Evolutionary conservation across 2,329 filamentous ascomycete species (phyloP), one percentile per base, ranked within the genome.

Genomic region (Diaporthe citri): DNA sequence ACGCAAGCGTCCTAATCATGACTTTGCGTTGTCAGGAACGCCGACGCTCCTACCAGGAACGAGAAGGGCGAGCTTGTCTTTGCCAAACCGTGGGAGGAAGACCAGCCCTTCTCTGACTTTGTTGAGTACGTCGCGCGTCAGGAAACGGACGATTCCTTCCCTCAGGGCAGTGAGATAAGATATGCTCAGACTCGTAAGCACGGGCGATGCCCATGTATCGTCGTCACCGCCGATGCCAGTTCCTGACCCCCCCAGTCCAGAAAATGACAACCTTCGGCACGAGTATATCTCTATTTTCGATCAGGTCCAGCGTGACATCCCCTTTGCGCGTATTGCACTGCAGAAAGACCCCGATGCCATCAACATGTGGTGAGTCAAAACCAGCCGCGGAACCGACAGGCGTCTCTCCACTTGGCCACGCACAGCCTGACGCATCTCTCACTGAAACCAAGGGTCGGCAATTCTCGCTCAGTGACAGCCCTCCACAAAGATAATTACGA

Each of bases 401-500:
- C n/a, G 64, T 34, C 12, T 34, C 20, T 48, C 8, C 13, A 59
- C 17, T 15, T 34, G n/a, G 7, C 28, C 22, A 20, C 17, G 22
- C 13, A 28, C 17, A 9, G 10, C 39, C 70, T 73, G 41, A 73
- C 39, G 57, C 48, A 36, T 28, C 59, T 31, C 43, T 43, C 28
- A 36, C 28, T 31, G 6, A 15, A 73, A n/a, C 28, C 12, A 48
- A 76, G 75, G 94, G 91, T 97, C 67, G 94, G 94, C 72, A 94
- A 94, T 83, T 90, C 90, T 1, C 87, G 86, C 51, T 94, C 92
- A 36, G 87, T 90, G 1, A 96, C 94, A 0, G 92, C 93, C 0
- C 82, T 96, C 72, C 95, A 97, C 84, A 94, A 93, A 80, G 95
- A 97, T 84, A 94, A 94, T 79, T 96, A 96, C 82, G 94, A 97